These are phyloP conservation scores for Setomelanomma holmii DNA, from an alignment of 2,329 filamentous ascomycete genomes.

Conservation along the genomic window DNA sequence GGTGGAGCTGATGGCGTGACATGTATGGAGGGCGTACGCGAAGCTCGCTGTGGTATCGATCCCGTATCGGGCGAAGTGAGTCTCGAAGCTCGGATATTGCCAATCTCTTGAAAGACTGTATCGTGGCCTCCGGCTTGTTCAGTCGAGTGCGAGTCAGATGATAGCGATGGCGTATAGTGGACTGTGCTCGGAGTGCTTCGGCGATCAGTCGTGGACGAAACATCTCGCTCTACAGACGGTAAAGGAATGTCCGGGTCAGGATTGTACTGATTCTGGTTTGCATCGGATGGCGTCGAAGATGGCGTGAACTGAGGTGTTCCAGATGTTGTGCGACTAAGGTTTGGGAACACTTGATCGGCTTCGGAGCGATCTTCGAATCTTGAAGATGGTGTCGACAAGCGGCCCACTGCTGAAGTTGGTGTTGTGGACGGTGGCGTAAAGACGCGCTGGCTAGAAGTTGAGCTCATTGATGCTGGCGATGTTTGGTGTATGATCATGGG, in stretches of 20 bases:
- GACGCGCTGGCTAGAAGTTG: background rate
- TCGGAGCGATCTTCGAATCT: background rate
- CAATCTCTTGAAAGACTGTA: slow-evolving; percentile 2
- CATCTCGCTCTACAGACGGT: slow-evolving; percentile 15
- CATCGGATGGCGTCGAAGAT: background rate
- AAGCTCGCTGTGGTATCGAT: background rate
- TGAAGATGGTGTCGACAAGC: slow-evolving; percentile 3
- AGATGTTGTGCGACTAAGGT: background rate
- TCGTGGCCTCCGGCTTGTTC: background rate
- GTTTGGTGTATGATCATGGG: background rate
- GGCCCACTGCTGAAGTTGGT: slow-evolving; percentile 4
- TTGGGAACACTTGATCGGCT: background rate
- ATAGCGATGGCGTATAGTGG: slow-evolving; percentile 8
- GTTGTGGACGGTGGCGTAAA: background rate
- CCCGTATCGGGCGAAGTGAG: slow-evolving; percentile 5
- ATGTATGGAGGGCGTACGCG: slow-evolving; percentile 14
- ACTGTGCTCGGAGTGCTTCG: slow-evolving; percentile 11
- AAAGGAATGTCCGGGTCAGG: slow-evolving; percentile 15
- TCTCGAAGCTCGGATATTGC: slow-evolving; percentile 7
- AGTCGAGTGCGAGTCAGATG: background rate
- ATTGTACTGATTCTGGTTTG: background rate
- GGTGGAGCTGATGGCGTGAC: slow-evolving; percentile 10
- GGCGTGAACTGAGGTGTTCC: slow-evolving; percentile 5
- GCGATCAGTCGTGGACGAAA: background rate
- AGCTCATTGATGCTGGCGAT: background rate